Conservation (phyloP, 148 eudicot species). For the Beta vulgaris region DNA sequence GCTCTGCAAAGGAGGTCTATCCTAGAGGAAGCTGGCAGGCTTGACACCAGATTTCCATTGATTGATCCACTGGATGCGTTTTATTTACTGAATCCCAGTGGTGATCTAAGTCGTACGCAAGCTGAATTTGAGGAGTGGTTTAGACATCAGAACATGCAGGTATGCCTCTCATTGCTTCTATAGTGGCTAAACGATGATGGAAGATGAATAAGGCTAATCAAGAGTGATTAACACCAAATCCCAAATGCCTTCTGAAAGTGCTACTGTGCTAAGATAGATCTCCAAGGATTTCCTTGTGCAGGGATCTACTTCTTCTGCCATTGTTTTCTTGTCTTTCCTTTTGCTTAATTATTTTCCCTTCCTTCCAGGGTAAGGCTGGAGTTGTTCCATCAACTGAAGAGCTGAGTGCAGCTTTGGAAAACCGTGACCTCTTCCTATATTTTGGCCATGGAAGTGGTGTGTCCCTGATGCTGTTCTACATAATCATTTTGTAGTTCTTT, state of each 20-base stretch:
- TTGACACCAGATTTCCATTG: conserved; percentile 47
- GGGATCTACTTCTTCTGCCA: neutral
- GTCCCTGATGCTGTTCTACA: conserved; percentile 6
- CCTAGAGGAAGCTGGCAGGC: conserved; percentile 33
- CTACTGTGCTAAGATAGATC: neutral
- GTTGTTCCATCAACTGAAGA: conserved; percentile 67
- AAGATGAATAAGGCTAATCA: neutral
- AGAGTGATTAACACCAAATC: neutral
- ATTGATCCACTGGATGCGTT: conserved; percentile 95
- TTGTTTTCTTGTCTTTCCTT: neutral
- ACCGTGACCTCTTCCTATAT: conserved; percentile 79
- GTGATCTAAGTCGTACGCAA: conserved; percentile 79
- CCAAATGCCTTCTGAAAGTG: neutral
- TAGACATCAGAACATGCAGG: conserved; percentile 66
- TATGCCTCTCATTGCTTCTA: conserved; percentile 24
- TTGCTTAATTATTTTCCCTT: neutral
- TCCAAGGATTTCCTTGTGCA: neutral
- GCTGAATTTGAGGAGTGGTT: conserved; percentile 84
- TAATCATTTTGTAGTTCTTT: neutral
- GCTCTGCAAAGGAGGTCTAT: conserved; percentile 49
- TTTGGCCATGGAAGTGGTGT: conserved; percentile 96
- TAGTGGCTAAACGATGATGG: neutral
- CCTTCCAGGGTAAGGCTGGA: conserved; percentile 75
- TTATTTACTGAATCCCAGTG: conserved; percentile 87
- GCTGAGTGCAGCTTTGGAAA: conserved; percentile 57